Evolutionary conservation across 176 grass and related monocot genomes (phyloP), one percentile per base, ranked within the genome.

Genomic region (Poa pratensis): DNA sequence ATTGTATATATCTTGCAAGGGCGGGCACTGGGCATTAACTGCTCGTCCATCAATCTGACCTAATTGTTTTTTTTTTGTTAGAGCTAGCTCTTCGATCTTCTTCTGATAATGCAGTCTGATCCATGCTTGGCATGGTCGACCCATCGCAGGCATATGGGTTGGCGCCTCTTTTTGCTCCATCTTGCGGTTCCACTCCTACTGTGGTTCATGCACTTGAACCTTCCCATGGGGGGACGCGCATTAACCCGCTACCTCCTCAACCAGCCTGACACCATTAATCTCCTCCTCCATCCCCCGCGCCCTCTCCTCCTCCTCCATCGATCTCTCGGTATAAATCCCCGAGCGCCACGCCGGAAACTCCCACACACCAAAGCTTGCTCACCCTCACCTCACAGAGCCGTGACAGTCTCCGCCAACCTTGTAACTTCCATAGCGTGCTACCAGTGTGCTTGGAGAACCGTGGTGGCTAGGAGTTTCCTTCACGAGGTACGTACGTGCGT

Each of bases 261-360:
- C 72, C 72, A 75, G 72, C 48, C 72, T 75, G 65, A 19, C 53
- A 30, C 80, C 80, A 78, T 79, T 78, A 88, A 66, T 71, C 73
- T 4, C 42, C 40, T 10, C 27, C 24, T 10, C 19, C 30, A 15
- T 73, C 71, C 22, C 0, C 43, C 45, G 7, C 32, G 7, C 32
- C 24, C 14, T 15, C 51, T 49, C 11, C 62, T 9, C 65, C 40
- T 30, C 72, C 69, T 32, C 18, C 20, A 0, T 73, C 7, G 10
- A 48, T 27, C 80, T 55, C 79, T 17, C 5, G 35, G 20, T 85
- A 89, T 89, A 89, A 81, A 85, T 81, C 77, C 69, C 3, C 57
- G n/a, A 35, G 14, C 64, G 13, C 62, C 30, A 7, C 80, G 4
- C 37, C 13, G 35, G 15, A 9, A 34, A 61, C 70, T 66, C 34